Conservation (phyloP, 2,329 filamentous ascomycete genomes). For the Aspergillus fructus region DNA sequence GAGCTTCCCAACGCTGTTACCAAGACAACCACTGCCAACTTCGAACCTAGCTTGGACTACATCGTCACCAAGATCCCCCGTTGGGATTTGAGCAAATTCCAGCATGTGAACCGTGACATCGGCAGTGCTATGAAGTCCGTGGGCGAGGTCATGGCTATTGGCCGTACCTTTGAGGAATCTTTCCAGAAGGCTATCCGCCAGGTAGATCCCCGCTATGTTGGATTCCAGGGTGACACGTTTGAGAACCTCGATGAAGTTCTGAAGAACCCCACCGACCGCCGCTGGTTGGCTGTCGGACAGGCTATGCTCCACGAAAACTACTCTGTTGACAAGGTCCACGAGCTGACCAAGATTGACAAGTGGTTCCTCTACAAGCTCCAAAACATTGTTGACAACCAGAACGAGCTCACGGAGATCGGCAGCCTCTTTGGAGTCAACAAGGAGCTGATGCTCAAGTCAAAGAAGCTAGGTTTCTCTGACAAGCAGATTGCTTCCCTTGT, state of each 20-base stretch:
- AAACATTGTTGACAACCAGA: conserved; percentile 90
- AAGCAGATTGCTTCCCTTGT: conserved; percentile 88
- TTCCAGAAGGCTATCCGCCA: conserved; percentile 99
- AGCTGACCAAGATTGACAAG: conserved; percentile 97
- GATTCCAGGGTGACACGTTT: conserved; percentile 94
- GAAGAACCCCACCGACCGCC: conserved; percentile 88
- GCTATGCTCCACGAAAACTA: conserved; percentile 98
- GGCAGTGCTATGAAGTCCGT: conserved; percentile 99
- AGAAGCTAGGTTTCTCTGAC: conserved; percentile 98
- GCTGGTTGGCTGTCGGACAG: conserved; percentile 96
- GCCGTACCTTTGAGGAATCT: conserved; percentile 96
- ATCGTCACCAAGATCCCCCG: conserved; percentile 98
- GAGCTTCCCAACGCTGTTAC: conserved; percentile 97
- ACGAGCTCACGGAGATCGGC: conserved; percentile 79
- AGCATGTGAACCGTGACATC: conserved; percentile 96
- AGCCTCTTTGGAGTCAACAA: conserved; percentile 82
- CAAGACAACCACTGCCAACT: conserved; percentile 98
- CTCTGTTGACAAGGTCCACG: conserved; percentile 85
- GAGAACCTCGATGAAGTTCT: conserved; percentile 88
- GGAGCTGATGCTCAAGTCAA: conserved; percentile 84
- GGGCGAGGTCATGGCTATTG: conserved; percentile 98
- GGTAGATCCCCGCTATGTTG: conserved; percentile 87
- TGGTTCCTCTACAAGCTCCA: conserved; percentile 99
- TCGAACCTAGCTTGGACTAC: conserved; percentile 95
- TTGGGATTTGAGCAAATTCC: conserved; percentile 98